Evolutionary conservation across 805 yeast species (phyloP), one percentile per base, ranked within the genome.

Genomic region (Wickerhamiella bombiphila): DNA sequence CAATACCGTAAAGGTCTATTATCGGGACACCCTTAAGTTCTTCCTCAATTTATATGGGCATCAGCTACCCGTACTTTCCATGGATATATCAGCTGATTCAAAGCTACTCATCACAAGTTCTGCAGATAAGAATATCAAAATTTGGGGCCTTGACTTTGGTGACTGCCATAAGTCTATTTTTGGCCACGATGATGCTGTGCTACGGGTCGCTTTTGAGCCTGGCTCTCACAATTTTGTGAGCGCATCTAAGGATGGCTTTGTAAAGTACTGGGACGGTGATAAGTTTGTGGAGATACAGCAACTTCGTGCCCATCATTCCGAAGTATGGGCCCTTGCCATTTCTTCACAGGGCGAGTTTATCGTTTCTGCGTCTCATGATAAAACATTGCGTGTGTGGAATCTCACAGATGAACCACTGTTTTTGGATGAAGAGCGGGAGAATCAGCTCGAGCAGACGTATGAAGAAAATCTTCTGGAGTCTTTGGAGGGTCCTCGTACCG

Each of bases 101-200:
- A 88, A 91, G 58, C 57, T 91, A 48, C 69, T 91, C 43, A 74
- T 88, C 38, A 82, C 97, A 0, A 81, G 95, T 3, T 83, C 96
- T 1, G 98, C 98, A 0, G 99, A 91, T 60, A 91, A 91, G 59
- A 91, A 91, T 58, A 81, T 91, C 54, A 85, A 93, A 60, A 80
- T 91, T 41, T 91, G 99, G 99, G 99, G 99, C 36, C 64, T 91
- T 41, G 98, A 91, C 57, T 91, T 91, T 59, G 99, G 99, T 60
- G 99, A 91, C 59, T 91, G 98, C 65, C 98, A 91, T 59, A 80
- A 79, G 56, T 88, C 97, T 2, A 73, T 91, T 20, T 91, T 91
- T 57, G 99, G 93, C 1, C 99, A 91, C 56, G 94, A 85, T 53
- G 99, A 91, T 57, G 78, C 94, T 3, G 81, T 91, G 42, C 82